These are phyloP conservation scores for Hysterangium stoloniferum DNA, from an alignment of 768 basidiomycete genomes.

Conservation along the genomic window DNA sequence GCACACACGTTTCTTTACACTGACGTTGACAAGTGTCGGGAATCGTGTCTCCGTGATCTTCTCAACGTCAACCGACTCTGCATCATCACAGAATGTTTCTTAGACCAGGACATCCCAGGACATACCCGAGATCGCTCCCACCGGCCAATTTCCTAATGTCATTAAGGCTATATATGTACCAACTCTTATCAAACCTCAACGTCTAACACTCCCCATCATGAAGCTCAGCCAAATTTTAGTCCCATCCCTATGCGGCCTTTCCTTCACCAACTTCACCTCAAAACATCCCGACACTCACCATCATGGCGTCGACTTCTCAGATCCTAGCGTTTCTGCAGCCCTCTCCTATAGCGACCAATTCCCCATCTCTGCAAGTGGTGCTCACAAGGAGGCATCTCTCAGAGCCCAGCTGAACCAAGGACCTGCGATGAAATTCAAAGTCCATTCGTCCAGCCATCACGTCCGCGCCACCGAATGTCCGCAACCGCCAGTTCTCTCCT, in stretches of 20 bases:
- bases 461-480: conserved; percentile 1
- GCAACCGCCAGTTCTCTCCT: conserved; percentile 6
- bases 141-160: no score
- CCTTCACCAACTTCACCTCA: not conserved
- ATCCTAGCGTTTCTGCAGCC: not conserved
- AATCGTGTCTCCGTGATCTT: no score
- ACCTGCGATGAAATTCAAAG: not conserved
- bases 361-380: not conserved
- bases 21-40: no score
- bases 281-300: not conserved
- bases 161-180: no score
- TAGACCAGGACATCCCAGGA: no score
- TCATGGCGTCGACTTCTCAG: conserved; percentile 4
- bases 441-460: not conserved
- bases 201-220: no score
- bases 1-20: no score
- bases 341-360: not conserved
- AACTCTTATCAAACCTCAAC: no score
- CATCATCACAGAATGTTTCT: no score
- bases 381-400: not conserved
- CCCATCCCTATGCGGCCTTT: not conserved
- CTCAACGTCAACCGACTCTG: no score
- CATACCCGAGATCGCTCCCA: no score
- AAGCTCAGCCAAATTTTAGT: no score
- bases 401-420: not conserved